Conservation (phyloP, 441 rosid genomes). For the Erodium trifolium region DNA sequence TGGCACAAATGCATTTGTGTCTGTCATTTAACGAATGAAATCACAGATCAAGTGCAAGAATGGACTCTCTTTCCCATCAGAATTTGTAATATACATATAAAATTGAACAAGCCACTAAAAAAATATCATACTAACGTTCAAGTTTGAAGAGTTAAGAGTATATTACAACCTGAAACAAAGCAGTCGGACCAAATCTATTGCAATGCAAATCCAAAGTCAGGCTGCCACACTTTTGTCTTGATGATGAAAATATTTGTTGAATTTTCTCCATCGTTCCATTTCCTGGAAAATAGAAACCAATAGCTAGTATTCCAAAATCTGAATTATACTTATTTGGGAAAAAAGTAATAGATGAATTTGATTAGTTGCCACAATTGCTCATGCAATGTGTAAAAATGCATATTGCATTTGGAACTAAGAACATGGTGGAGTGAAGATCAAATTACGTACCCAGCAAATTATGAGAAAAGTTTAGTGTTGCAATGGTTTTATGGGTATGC, state of each 20-base stretch:
- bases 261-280: slow-evolving; percentile 95
- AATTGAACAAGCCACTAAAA: not conserved
- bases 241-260: slow-evolving; percentile 54
- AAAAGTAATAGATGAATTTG: not conserved
- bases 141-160: slow-evolving; percentile 11
- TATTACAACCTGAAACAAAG: slow-evolving; percentile 77
- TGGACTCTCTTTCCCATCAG: not conserved
- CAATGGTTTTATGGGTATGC: slow-evolving; percentile 54
- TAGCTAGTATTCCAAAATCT: not conserved
- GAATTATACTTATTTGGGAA: not conserved
- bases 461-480: slow-evolving; percentile 80
- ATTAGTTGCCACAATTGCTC: not conserved
- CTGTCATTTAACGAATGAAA: too few species aligned
- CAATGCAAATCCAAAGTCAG: slow-evolving; percentile 93
- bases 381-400: slow-evolving; percentile 9
- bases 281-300: slow-evolving; percentile 46
- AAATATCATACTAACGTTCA: not conserved
- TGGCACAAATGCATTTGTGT: slow-evolving; percentile 5
- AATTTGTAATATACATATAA: not conserved
- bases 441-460: slow-evolving; percentile 67
- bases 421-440: slow-evolving; percentile 13
- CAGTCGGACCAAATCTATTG: slow-evolving; percentile 91
- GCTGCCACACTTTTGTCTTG: slow-evolving; percentile 74
- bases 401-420: slow-evolving; percentile 4
- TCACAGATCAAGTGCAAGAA: not conserved